Percentiles rank a stretch among this genome's conserved stretches.
Evolutionary conservation across 1,284 basidiomycete genomes (phyloP).

Genomic region (Termitomyces sp.): DNA sequence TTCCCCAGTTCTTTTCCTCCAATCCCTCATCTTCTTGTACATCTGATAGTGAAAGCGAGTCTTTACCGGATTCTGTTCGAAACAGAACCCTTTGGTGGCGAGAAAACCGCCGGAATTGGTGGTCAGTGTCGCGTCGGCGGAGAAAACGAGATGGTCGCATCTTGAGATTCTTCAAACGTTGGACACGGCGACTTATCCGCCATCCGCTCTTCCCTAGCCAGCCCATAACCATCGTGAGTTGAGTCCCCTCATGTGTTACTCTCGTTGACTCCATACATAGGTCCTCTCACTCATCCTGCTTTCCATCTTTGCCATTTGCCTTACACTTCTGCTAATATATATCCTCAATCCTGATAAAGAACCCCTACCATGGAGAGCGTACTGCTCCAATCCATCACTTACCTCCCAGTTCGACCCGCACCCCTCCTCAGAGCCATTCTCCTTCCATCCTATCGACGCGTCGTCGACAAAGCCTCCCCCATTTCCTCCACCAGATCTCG

Average conservation of each 20-base stretch:
- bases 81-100: slow-evolving; percentile 37
- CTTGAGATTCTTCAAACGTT: slow-evolving; percentile 49
- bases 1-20: slow-evolving; percentile 40
- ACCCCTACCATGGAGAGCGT: slow-evolving; percentile 88
- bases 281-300: slow-evolving; percentile 69
- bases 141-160: slow-evolving; percentile 35
- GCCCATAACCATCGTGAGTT: slow-evolving; percentile 71
- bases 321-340: slow-evolving; percentile 83
- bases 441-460: slow-evolving; percentile 34
- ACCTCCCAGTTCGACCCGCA: slow-evolving; percentile 37
- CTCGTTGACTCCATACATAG: slow-evolving; percentile 32
- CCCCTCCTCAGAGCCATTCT: slow-evolving; percentile 28
- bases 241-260: slow-evolving; percentile 7
- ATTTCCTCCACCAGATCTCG: slow-evolving; percentile 67
- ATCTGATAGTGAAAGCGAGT: slow-evolving; percentile 65
- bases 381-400: slow-evolving; percentile 71
- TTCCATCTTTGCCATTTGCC: slow-evolving; percentile 68
- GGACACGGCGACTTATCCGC: slow-evolving; percentile 52
- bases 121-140: slow-evolving; percentile 39
- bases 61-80: slow-evolving; percentile 47
- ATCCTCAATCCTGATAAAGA: slow-evolving; percentile 95
- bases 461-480: slow-evolving; percentile 41
- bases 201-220: slow-evolving; percentile 79
- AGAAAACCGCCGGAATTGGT: slow-evolving; percentile 47
- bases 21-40: slow-evolving; percentile 48